These are phyloP conservation scores for Adansonia madagascariensis DNA, from an alignment of 441 rosid species.

Conservation along the genomic window DNA sequence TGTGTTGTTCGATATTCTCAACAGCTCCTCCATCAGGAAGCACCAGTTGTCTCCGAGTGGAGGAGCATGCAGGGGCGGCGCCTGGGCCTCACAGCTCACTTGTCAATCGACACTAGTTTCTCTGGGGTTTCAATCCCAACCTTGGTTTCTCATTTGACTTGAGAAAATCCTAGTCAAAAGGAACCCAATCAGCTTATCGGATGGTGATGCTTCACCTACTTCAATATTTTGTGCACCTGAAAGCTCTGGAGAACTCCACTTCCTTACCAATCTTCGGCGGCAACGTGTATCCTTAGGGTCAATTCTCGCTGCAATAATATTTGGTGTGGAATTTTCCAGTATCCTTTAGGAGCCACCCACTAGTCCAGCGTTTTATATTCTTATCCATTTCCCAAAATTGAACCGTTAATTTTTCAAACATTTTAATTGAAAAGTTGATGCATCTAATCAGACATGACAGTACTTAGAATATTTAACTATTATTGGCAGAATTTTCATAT, in stretches of 20 bases:
- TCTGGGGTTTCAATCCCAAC: background rate
- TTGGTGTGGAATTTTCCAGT: background rate
- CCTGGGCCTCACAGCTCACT: slow-evolving; percentile 25
- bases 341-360: background rate
- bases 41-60: slow-evolving; percentile 5
- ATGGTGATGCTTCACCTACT: background rate
- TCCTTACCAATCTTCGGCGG: no score
- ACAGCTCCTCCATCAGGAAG: slow-evolving; percentile 14
- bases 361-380: background rate
- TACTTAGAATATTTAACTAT: no score
- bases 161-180: background rate
- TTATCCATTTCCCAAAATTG: background rate
- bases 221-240: slow-evolving; percentile 18
- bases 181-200: background rate
- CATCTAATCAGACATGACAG: background rate
- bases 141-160: slow-evolving; percentile 30
- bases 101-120: background rate
- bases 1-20: background rate
- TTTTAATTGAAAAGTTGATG: background rate
- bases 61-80: slow-evolving; percentile 18
- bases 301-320: background rate
- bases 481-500: no score
- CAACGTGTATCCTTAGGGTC: background rate
- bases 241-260: slow-evolving; percentile 18
- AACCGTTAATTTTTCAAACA: background rate